phyloP scores from a whole-genome alignment of 495 filamentous ascomycete genomes.

The Penicillium chermesinum region DNA sequence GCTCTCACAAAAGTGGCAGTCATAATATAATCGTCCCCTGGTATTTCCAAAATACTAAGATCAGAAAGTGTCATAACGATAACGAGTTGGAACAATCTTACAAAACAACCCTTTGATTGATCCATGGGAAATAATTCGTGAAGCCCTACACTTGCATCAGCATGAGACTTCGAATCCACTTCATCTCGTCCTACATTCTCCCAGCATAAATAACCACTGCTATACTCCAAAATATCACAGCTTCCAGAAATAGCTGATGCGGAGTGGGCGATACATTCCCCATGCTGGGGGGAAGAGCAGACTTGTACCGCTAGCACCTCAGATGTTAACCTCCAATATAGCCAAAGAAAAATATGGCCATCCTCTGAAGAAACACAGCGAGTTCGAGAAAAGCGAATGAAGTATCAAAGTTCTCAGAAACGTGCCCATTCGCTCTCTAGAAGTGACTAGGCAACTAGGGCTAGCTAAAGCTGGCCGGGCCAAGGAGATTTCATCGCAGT shows the following conservation, averaged over 20 bases:
- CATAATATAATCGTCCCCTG: slow-evolving; percentile 56
- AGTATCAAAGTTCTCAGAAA: not conserved
- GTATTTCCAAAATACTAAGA: too few species aligned
- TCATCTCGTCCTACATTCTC: slow-evolving; percentile 22
- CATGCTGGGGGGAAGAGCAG: slow-evolving; percentile 20
- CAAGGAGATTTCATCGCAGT: not conserved
- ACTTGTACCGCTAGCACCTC: not conserved
- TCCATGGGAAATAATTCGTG: slow-evolving; percentile 31
- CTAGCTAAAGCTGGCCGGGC: not conserved
- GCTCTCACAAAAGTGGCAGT: slow-evolving; percentile 45
- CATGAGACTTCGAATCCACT: not conserved
- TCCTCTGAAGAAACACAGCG: too few species aligned
- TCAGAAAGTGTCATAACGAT: too few species aligned
- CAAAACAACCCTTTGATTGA: slow-evolving; percentile 31
- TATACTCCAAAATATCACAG: slow-evolving; percentile 32
- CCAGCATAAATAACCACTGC: slow-evolving; percentile 27
- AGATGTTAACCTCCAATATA: slow-evolving; percentile 1
- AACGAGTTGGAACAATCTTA: too few species aligned
- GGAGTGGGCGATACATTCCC: slow-evolving; percentile 33
- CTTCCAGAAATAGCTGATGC: slow-evolving; percentile 27
- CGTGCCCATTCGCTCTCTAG: not conserved
- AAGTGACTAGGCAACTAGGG: not conserved
- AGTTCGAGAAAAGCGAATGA: not conserved
- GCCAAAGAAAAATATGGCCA: too few species aligned
- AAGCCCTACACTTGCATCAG: slow-evolving; percentile 19